Base-by-base conservation (phyloP, 371 early-diverging fungal species). In the Rhizopus sp. region DNA sequence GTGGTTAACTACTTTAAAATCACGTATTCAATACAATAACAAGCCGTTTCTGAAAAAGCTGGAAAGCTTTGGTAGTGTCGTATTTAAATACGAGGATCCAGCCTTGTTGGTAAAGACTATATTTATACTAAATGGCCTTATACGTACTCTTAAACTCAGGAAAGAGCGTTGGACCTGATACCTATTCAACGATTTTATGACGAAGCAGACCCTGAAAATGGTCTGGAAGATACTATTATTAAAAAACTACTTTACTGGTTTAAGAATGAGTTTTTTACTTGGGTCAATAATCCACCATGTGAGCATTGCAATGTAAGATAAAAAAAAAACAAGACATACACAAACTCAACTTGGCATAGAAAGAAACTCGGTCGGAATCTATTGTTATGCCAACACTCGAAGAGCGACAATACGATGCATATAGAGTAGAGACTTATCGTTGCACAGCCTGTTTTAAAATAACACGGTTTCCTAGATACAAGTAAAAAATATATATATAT, bases 381-480 rank as follows among this genome's bases (percentile, higher is more conserved):
- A 17, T 0, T 4, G 29, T 15, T 17, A 5, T 8, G 9, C 86
- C 88, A 2, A 76, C 73, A 2, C 12, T 56, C 7, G 77, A 84
- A n/a, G 91, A 89, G 7, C 42, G 57, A 16, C 31, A 47, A 0
- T 70, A 77, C 51, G 86, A 77, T 16, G 89, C 86, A n/a, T 55
- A 53, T 16, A 38, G 70, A n/a, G 83, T 87, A 0, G 91, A 91
- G 55, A 35, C 71, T 0, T 88, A 83, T 64, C 46, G 52, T 16
- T 91, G 91, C 60, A 49, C 58, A 1, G 48, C 33, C 0, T 88
- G 90, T 59, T 7, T 32, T 1, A 35, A 59, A 2, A 50, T 53
- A 1, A 82, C 85, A n/a, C 75, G 89, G 2, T 91, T 91, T 71
- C 85, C 90, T 7, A 66, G 91, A 42, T 89, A 88, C 74, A 84